Evolutionary conservation across 805 yeast species (phyloP).

Genomic region (Blastobotrys muscicola): DNA sequence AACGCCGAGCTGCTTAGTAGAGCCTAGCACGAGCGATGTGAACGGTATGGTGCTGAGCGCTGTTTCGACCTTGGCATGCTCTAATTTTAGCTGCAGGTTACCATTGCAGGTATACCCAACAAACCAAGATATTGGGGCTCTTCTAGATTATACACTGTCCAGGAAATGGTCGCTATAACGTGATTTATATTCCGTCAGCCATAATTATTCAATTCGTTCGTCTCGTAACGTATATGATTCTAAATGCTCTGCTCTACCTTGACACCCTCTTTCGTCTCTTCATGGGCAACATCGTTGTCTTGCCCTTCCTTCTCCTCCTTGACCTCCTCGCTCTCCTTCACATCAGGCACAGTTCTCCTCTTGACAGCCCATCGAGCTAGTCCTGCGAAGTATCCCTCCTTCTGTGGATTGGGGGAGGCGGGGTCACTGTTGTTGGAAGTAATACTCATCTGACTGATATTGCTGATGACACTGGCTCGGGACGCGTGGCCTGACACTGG

Average conservation of each 20-base stretch:
- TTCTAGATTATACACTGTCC: constrained; percentile 21
- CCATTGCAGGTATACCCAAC: constrained; percentile 40
- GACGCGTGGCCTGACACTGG: too few relatives aligned
- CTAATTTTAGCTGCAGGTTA: constrained; percentile 32
- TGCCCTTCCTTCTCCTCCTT: not conserved
- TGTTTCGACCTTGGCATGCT: constrained; percentile 14
- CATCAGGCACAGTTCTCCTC: constrained; percentile 2
- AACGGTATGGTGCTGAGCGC: constrained; percentile 12
- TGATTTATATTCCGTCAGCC: too few relatives aligned
- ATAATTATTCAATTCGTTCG: not conserved
- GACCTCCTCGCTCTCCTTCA: not conserved
- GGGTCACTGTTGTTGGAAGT: too few relatives aligned
- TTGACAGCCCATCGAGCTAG: constrained; percentile 13
- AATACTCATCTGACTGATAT: too few relatives aligned
- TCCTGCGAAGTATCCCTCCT: constrained; percentile 12
- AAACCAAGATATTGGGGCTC: constrained; percentile 40
- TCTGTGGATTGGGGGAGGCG: not conserved
- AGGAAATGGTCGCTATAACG: constrained; percentile 9
- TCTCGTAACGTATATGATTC: not conserved
- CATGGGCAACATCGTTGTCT: not conserved
- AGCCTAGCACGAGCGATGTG: constrained; percentile 27
- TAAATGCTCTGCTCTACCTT: not conserved
- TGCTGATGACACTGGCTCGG: too few relatives aligned
- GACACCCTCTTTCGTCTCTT: not conserved
- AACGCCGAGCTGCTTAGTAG: constrained; percentile 16